Base-by-base conservation (phyloP, 2,329 filamentous ascomycete genomes). In the Periconia macrospinosa region DNA sequence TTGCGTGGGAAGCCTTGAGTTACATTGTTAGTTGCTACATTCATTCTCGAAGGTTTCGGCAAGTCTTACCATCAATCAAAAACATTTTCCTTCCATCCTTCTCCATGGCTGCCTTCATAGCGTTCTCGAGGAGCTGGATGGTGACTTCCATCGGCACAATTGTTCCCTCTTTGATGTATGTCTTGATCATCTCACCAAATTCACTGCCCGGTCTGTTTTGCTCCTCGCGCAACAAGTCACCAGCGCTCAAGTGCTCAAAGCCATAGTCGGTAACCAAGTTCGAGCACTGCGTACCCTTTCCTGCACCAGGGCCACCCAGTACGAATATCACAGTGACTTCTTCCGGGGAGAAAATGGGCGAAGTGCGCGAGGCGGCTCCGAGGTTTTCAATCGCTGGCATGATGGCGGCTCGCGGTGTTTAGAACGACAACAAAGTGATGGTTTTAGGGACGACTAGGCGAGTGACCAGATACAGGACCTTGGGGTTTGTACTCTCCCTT, bases 61-160 rank as follows among this genome's bases (percentile, higher is more conserved):
- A 37, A 14, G 10, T 37, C 66, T 15, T 65, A 79, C 78, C 86
- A 61, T 89, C 86, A 57, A 88, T 86, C 60, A 88, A 69, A 81
- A 97, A 97, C 67, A 89, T 86, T 49, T 83, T 83, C 73, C 86
- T 87, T 59, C 70, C 73, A 8, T 78, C 75, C 52, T 81, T 76
- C 52, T 80, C 70, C 49, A 96, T 84, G 13, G 84, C 81, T 9
- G 83, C 85, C 52, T 81, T 82, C 91, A 99, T 97, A 54, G 92
- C 91, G 75, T 96, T 96, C 78, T 97, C 92, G 42, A 99, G 84
- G 35, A 99, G 79, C 67, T 92, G 88, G 55, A 99, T 89, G 6
- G 94, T 99, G 47, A 97, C 92, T 76, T 97, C 93, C 91, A 96
- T 96, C n/a, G 94, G 94, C 59, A 99, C 94, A 75, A 99, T 99